phyloP scores from a whole-genome alignment of 2,329 filamentous ascomycete genomes.

The Pseudogymnoascus sp. region DNA sequence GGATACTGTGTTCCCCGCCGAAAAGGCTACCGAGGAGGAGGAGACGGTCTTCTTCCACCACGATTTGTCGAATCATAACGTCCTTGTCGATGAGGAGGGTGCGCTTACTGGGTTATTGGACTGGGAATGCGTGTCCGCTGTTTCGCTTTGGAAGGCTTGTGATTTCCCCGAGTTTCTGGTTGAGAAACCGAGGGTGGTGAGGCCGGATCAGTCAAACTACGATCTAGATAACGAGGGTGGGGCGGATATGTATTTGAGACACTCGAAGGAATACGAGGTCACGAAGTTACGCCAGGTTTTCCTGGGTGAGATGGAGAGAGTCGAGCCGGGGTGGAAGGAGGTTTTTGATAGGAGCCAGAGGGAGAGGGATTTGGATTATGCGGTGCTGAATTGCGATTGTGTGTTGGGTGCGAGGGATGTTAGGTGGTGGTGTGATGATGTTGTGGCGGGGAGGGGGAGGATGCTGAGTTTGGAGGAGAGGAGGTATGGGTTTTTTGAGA shows the following conservation, averaged over 20 bases:
- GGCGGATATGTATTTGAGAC: too few relatives aligned
- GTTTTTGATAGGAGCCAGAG: constrained; percentile 19
- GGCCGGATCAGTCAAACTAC: constrained; percentile 21
- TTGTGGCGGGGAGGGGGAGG: background rate
- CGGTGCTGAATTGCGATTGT: constrained; percentile 20
- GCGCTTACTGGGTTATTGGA: constrained; percentile 32
- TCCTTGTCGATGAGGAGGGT: constrained; percentile 30
- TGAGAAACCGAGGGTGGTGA: constrained; percentile 22
- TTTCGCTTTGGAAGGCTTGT: background rate
- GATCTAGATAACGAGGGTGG: too few relatives aligned
- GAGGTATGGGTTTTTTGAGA: background rate
- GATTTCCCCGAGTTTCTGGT: constrained; percentile 32
- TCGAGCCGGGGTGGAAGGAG: constrained; percentile 28
- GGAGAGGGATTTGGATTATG: constrained; percentile 27
- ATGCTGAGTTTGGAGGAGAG: background rate
- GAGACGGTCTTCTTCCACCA: constrained; percentile 31
- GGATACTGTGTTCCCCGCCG: constrained; percentile 26
- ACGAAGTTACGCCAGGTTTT: constrained; percentile 32
- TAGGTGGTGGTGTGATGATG: background rate
- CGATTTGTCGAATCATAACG: constrained; percentile 32
- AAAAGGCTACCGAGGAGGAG: constrained; percentile 19
- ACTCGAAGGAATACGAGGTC: constrained; percentile 35
- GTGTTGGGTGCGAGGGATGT: background rate
- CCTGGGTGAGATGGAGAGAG: constrained; percentile 24
- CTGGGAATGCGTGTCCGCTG: constrained; percentile 32